Base-by-base conservation (phyloP, 2,329 filamentous ascomycete species). In the Exophiala oligosperma region DNA sequence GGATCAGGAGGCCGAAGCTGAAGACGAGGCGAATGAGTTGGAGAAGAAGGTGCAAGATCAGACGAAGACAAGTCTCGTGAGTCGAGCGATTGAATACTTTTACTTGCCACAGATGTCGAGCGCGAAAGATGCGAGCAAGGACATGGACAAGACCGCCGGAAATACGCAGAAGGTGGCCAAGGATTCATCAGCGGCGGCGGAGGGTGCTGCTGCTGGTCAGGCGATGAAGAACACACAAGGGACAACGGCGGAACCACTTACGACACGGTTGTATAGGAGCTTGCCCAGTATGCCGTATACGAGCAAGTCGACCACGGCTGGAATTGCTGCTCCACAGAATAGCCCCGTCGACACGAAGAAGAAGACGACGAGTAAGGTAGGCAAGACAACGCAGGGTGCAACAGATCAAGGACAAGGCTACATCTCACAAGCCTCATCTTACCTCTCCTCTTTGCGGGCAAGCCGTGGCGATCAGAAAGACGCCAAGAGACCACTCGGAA, bases 61-160 rank as follows among this genome's bases (percentile, higher is more conserved):
- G 57, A 69, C 60, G 41, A 40, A 69, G 57, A 64, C 69, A 64
- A 66, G 62, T 50, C 37, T 69, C 23, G 32, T 67, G 54, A 64
- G 64, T 48, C 53, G 62, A 59, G 63, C 54, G 3, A 62, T 67
- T 38, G 64, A 67, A 37, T 71, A 66, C 49, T 66, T 68, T 50
- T 67, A 69, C 46, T 59, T 56, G 9, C 64, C 64, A 8, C 59
- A 58, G 4, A 46, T 56, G 21, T 64, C 67, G 3, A 53, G 53
- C 26, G 56, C 62, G 7, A 61, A 67, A 32, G 66, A 66, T 59
- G 64, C 59, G 11, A 61, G 68, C 24, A 62, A 63, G 32, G 66
- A 66, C 58, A 64, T 60, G 11, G 61, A 69, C 24, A 62, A 63
- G 32, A 37, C 49, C 3, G 55, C 49, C 5, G 49, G 50, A 23